Base-by-base conservation (phyloP, 768 basidiomycete species). In the Phylloporus sp. region DNA sequence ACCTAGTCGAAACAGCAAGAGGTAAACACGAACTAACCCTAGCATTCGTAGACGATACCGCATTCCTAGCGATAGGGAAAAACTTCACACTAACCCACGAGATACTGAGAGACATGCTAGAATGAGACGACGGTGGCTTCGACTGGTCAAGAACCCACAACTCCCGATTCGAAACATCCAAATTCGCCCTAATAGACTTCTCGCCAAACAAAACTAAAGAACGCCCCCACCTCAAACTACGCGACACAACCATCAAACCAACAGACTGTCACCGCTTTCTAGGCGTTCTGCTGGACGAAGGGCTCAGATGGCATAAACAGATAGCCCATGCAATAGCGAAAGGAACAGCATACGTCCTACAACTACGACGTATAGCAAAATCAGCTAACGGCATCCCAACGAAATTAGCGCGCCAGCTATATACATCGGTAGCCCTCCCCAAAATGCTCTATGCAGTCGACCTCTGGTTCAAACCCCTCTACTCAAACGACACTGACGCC, bases 1-100 rank as follows among this genome's bases (percentile, higher is more conserved):
- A 56, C 39, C 48, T 67, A 0, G 17, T 58, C 0, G 38, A 58
- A 0, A 17, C 36, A 0, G 48, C 64, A 0, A 43, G 38, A 2
- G 11, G 26, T 0, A 37, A 48, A 4, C 23, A 45, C 0, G 59
- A 68, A 36, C 24, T 54, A 0, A 44, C 64, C 3, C 40, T 63
- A 7, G 63, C 60, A 0, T 72, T 67, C 32, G 60, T 70, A 0
- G 61, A 72, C 28, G 59, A 72, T 38, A 55, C 53, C 0, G 60
- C 56, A 3, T 45, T 68, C 1, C 13, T 70, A 0, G 69, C 66
- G 0, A 42, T 50, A 2, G 64, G 59, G 0, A 45, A 59, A 0
- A 46, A 26, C n/a, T 66, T 72, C 13, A 17, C 29, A 0, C 53
- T 55, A 1, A 62, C 62, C 0, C 57, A 60, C 24, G 5, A 1